Conservation (phyloP, 2,329 filamentous ascomycete genomes). For the Helotiales sp. region DNA sequence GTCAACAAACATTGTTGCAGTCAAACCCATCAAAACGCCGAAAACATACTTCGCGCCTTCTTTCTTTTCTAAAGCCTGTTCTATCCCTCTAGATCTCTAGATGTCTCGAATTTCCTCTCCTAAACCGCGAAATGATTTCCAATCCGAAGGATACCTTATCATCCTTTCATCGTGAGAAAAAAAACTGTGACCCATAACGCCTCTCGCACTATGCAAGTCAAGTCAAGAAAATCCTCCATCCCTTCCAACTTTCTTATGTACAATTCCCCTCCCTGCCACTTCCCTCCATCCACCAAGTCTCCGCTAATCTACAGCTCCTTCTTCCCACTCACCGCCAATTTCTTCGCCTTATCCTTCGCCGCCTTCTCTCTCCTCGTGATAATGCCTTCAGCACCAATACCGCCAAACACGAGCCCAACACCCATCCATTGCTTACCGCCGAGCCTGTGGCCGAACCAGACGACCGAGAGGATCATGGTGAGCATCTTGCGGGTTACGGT, state of each 20-base stretch:
- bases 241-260: neutral
- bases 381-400: slow-evolving; percentile 86
- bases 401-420: slow-evolving; percentile 90
- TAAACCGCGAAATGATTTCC: no score
- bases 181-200: neutral
- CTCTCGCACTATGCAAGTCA: neutral
- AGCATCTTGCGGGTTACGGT: slow-evolving; percentile 99
- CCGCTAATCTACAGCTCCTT: slow-evolving; percentile 33
- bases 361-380: slow-evolving; percentile 84
- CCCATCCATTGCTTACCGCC: slow-evolving; percentile 92
- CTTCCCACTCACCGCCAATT: slow-evolving; percentile 24
- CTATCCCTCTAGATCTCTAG: neutral
- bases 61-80: neutral
- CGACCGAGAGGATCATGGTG: slow-evolving; percentile 95
- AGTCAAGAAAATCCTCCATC: neutral
- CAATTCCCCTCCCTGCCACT: neutral
- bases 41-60: no score
- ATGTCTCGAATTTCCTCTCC: no score
- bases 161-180: neutral
- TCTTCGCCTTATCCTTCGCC: slow-evolving; percentile 62
- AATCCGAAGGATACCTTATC: no score
- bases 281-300: no score
- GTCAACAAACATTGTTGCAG: no score
- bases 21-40: no score
- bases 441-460: slow-evolving; percentile 90